Evolutionary conservation across 768 basidiomycete species (phyloP), one percentile per base, ranked within the genome.

Genomic region (Ramaria sp.): DNA sequence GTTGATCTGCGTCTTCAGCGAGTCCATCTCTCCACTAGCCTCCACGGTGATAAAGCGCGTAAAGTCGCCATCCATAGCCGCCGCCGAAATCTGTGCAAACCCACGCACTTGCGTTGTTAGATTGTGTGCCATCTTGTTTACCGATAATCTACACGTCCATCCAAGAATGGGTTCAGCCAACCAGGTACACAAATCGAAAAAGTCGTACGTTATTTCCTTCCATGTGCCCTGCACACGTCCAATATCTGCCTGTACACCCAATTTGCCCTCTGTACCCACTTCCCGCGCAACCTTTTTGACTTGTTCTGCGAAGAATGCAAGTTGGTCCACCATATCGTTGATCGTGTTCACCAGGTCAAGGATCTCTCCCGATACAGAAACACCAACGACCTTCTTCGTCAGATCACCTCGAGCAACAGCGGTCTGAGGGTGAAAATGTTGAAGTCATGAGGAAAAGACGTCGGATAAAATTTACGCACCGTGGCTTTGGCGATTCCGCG

Each of bases 1-100:
- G 62, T 94, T 94, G 73, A 95, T 94, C 70, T 95, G 95, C 1
- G 92, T 96, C 78, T 99, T 98, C 71, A 99, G 78, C 47, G 90
- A 93, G 70, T 98, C 94, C 96, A 98, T 98, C 70, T 99, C 96
- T 50, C 96, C 96, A 58, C 82, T 85, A 1, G 96, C 96, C 63
- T 98, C 95, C 63, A 99, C 96, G 25, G 96, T 98, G 73, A 99
- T 97, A 77, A 98, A 99, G 16, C 93, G 82, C 22, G 92, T 95
- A 70, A 97, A 97, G 70, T 98, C 96, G 57, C 96, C 95, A 63
- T 97, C 96, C 76, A 94, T 97, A 13, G 96, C 96, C 0, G 96
- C 95, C 0, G 94, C 95, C 1, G 91, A 94, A 61, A 98, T 98
- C 68, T 98, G 96, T 1, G 94, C 96, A 63, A 99, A 99, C 5